Evolutionary conservation across 1,284 basidiomycete genomes (phyloP), one percentile per base, ranked within the genome.

Genomic region (Ustilago vetiveriae): DNA sequence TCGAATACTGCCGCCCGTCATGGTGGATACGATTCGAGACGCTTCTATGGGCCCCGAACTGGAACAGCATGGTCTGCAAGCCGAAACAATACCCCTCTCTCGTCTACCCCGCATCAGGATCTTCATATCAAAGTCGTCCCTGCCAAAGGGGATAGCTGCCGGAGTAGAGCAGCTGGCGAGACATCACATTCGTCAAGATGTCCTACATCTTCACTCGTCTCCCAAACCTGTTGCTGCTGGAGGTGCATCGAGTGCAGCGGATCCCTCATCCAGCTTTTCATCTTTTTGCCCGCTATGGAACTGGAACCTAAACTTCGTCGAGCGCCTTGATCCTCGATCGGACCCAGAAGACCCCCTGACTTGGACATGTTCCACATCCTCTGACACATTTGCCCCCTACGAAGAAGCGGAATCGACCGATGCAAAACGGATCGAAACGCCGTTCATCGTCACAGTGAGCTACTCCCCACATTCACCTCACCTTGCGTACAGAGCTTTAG

Each of bases 401-500:
- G 1, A 29, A 6, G 16, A 3, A 7, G 30, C 30, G 16, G 16
- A 14, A 16, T 45, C 22, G 4, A 5, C 6, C 2, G 19, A 22
- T 4, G 3, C 29, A 0, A 36, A 33, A 13, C 19, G 14, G 17
- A 42, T 54, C 30, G 40, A 52, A 2, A 24, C 35, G 3, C 29
- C 63, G 14, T 66, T 51, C 32, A 33, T 48, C 24, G 32, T 63
- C 22, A 26, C 41, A 14, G 39, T 52, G 6, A 17, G n/a, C 23
- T 75, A 66, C 24, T 48, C 36, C 10, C n/a, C 41, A 14, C 19
- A 17, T 35, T 54, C 68, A 16, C 67, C 62, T 2, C 56, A 65
- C 19, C 51, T 41, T n/a, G 75, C 75, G 10, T 76, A 59, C 17
- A 38, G 75, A 19, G 75, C 46, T 4, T 46, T 76, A 1, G 75